These are phyloP conservation scores for Amaranthus cruentus DNA, from an alignment of 148 eudicot species.

Conservation along the genomic window DNA sequence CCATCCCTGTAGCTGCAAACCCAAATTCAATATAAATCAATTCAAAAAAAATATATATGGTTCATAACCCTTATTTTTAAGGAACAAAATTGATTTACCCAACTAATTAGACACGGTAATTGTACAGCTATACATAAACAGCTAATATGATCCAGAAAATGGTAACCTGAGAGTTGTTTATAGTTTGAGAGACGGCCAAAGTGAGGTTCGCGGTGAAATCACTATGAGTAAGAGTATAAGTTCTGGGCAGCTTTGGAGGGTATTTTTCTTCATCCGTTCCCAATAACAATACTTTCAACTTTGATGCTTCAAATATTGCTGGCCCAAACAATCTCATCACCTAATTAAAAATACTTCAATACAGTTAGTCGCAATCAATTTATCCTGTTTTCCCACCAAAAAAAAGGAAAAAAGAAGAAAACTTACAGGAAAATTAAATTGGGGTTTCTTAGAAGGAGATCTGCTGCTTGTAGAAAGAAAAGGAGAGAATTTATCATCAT, in stretches of 20 bases:
- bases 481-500: conserved; percentile 27
- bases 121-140: too few species aligned
- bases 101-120: neutral
- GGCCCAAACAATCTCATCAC: conserved; percentile 91
- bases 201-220: conserved; percentile 84
- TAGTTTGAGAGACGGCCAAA: conserved; percentile 84
- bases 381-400: neutral
- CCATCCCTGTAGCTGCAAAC: conserved; percentile 84
- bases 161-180: conserved; percentile 81
- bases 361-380: neutral
- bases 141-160: too few species aligned
- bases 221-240: conserved; percentile 88
- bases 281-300: conserved; percentile 69
- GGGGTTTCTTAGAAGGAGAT: conserved; percentile 30
- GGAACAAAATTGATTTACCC: too few species aligned
- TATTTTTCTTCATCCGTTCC: conserved; percentile 82
- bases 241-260: conserved; percentile 76
- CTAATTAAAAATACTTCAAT: conserved; percentile 25
- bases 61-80: too few species aligned
- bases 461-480: conserved; percentile 26
- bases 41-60: too few species aligned
- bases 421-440: conserved; percentile 49
- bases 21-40: neutral
- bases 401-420: neutral
- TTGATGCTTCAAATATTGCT: conserved; percentile 90